Base-by-base conservation (phyloP, 1,284 basidiomycete genomes). In the Volvariella volvacea region DNA sequence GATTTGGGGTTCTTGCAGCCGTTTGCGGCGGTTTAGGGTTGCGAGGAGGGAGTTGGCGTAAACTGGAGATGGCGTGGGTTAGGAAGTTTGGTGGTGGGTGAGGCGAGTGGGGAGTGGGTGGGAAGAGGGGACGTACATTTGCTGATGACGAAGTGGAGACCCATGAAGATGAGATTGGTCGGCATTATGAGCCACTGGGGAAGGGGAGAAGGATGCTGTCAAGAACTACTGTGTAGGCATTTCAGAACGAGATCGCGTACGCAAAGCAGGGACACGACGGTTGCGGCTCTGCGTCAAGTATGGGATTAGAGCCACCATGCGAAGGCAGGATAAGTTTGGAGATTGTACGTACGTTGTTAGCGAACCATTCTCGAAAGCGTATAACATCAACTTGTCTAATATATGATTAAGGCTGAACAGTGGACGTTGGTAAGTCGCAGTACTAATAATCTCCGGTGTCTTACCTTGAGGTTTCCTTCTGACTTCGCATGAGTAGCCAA, bases 361-460 rank as follows among this genome's bases (percentile, higher is more conserved):
- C 2, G 65, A 53, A 2, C 75, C 76, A 2, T 70, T 78, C 48
- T 79, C 74, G 9, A 79, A 55, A 0, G 76, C 72, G 44, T 78
- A 78, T 2, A 77, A 45, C 39, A 73, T 76, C 40, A 78, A 55
- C 0, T 63, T 57, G 44, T 78, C 73, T 22, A 79, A 64, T 32
- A 77, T 56, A 28, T 68, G 62, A 39, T 71, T 68, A 67, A 77
- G 69, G 39, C 74, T 76, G 43, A 8, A 15, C 31, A 33, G n/a
- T 6, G 21, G 21, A 31, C 8, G 33, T 49, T 17, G 43, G 37
- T 8, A 12, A 38, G 17, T 3, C n/a, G 20, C 39, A 36, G n/a
- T 21, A 30, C 22, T 12, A 2, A 16, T 2, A 12, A 1, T 10
- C 22, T 12, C 22, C 44, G 40, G 12, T n/a, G 32, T 37, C 14